A percentile compares a stretch with the other conserved stretches of the same genome.
phyloP scores from a whole-genome alignment of 495 filamentous ascomycete species.

The Emericellopsis terricola region DNA sequence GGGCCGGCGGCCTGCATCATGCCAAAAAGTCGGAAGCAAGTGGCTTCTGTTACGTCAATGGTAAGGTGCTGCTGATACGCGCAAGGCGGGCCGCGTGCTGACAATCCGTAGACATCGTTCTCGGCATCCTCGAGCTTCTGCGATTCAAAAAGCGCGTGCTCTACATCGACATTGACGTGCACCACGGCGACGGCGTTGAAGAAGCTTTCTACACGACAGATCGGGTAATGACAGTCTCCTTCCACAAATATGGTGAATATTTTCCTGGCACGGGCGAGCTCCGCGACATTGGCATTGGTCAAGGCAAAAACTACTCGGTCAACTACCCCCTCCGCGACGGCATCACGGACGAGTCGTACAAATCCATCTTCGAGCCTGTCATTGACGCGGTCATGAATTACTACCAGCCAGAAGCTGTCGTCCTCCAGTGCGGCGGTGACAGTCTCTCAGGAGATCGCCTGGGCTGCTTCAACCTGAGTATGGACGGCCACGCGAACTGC shows the following conservation, averaged over 20 bases:
- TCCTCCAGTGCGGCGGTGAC: constrained; percentile 93
- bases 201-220: constrained; percentile 95
- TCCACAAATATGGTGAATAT: constrained; percentile 98
- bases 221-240: constrained; percentile 87
- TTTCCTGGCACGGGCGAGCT: constrained; percentile 96
- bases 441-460: constrained; percentile 86
- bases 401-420: constrained; percentile 85
- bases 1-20: constrained; percentile 97
- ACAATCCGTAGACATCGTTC: constrained; percentile 61
- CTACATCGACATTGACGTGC: constrained; percentile 96
- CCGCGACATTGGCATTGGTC: constrained; percentile 83
- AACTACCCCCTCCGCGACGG: constrained; percentile 95
- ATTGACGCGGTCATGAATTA: constrained; percentile 91
- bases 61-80: constrained; percentile 26
- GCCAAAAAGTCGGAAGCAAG: constrained; percentile 87
- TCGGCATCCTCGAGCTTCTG: constrained; percentile 80
- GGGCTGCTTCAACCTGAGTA: constrained; percentile 95
- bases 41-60: constrained; percentile 96
- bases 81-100: background rate
- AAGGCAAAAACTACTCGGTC: constrained; percentile 84
- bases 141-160: constrained; percentile 79
- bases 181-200: constrained; percentile 94
- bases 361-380: constrained; percentile 87
- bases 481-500: constrained; percentile 95
- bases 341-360: constrained; percentile 84